These are phyloP conservation scores for Saccharomyces jurei DNA, from an alignment of 805 yeast species.

Conservation along the genomic window DNA sequence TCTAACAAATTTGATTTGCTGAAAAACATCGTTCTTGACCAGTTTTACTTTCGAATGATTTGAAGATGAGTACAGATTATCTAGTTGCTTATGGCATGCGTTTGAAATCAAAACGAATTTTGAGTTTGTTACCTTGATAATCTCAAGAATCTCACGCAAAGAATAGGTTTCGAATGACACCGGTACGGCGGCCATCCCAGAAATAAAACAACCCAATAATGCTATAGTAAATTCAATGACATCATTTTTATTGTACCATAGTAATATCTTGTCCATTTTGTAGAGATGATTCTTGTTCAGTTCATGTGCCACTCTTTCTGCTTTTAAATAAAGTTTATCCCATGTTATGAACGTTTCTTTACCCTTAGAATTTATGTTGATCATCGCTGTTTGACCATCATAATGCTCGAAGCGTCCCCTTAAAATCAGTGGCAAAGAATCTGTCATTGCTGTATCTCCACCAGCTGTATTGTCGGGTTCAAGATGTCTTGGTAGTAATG, in stretches of 20 bases:
- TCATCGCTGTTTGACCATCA: slow-evolving; percentile 61
- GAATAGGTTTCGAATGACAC: slow-evolving; percentile 63
- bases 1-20: slow-evolving; percentile 37
- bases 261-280: slow-evolving; percentile 74
- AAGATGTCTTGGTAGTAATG: slow-evolving; percentile 38
- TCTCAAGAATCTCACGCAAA: slow-evolving; percentile 58
- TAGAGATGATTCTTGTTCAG: slow-evolving; percentile 41
- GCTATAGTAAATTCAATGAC: slow-evolving; percentile 81
- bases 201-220: slow-evolving; percentile 81
- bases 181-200: slow-evolving; percentile 93
- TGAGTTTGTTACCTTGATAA: slow-evolving; percentile 65
- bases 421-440: slow-evolving; percentile 62
- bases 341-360: slow-evolving; percentile 78
- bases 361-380: slow-evolving; percentile 68
- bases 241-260: slow-evolving; percentile 78
- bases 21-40: slow-evolving; percentile 25
- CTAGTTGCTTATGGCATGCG: slow-evolving; percentile 64
- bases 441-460: slow-evolving; percentile 36
- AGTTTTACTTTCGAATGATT: slow-evolving; percentile 24
- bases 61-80: slow-evolving; percentile 46
- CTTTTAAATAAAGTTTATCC: slow-evolving; percentile 77
- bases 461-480: slow-evolving; percentile 26
- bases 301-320: slow-evolving; percentile 74
- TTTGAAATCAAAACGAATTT: slow-evolving; percentile 79
- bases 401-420: slow-evolving; percentile 63